Percentiles rank a stretch among this genome's conserved stretches.
Evolutionary conservation across 2,329 filamentous ascomycete species (phyloP).

Genomic region (Botrytis byssoidea): DNA sequence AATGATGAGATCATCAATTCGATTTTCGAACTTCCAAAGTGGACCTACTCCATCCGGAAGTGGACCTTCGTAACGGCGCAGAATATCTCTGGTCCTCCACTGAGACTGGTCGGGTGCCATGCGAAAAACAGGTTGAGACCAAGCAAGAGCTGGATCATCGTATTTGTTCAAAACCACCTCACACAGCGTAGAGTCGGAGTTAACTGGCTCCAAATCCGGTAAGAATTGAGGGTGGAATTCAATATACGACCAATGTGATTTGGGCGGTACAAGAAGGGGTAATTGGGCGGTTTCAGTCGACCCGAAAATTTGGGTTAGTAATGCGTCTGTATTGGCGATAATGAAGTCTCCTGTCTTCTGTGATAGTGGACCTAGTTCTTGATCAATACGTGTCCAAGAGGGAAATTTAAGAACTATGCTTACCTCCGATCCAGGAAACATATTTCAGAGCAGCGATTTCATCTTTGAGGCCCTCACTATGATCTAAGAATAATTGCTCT

Average conservation of each 20-base stretch:
- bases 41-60: conserved; percentile 22
- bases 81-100: conserved; percentile 47
- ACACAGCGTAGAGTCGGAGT: not conserved
- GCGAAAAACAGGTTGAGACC: conserved; percentile 42
- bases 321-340: not conserved
- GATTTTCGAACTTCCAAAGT: conserved; percentile 40
- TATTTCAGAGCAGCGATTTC: conserved; percentile 22
- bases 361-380: conserved; percentile 1
- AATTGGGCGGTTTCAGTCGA: conserved; percentile 38
- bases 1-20: conserved; percentile 44
- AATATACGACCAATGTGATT: conserved; percentile 40
- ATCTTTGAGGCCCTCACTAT: conserved; percentile 24
- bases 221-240: conserved; percentile 34
- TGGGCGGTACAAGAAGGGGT: conserved; percentile 28
- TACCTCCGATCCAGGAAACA: conserved; percentile 32
- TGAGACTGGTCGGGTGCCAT: conserved; percentile 44
- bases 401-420: not conserved
- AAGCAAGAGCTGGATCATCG: not conserved
- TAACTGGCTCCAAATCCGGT: conserved; percentile 26
- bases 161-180: conserved; percentile 2
- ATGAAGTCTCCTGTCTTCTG: conserved; percentile 6
- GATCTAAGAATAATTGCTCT: conserved; percentile 25
- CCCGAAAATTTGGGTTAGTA: conserved; percentile 8
- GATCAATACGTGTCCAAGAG: not conserved
- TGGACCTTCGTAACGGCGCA: conserved; percentile 24